Evolutionary conservation across 208 protist species (phyloP), one percentile per base, ranked within the genome.

Genomic region (Trypanosoma theileri): DNA sequence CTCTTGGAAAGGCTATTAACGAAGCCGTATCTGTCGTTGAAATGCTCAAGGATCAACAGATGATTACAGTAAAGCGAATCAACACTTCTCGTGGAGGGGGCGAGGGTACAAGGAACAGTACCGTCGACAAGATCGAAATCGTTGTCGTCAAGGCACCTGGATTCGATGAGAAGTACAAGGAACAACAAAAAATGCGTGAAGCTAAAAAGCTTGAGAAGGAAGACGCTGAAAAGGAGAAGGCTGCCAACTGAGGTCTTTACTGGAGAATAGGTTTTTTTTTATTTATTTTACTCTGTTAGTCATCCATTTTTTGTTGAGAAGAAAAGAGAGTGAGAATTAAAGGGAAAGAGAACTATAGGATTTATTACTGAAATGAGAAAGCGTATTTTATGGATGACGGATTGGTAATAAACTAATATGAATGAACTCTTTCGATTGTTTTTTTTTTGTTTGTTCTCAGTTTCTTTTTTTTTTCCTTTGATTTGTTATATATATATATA

Each of bases 41-140:
- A 70, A 80, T 80, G 82, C 75, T 88, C 3, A 75, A 78, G 69
- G 73, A 82, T 44, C 76, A 84, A 64, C 69, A 77, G n/a, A 82
- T 84, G 69, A 67, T 82, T 52, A n/a, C 72, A 60, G 73, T 88
- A 22, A 82, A 68, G 12, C 80, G 74, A 51, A 80, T 88, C 40
- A 75, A 60, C 53, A 84, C 82, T 24, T 79, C 71, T 19, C 75
- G 76, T 16, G 73, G 79, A 16, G 59, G 35, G 11, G 68, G 67
- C 58, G 79, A 80, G 46, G 64, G 58, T 17, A 53, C 68, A 51
- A 77, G 66, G 46, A 71, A 63, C 66, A 69, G 59, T 41, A 57
- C 74, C 11, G 61, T 74, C 13, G 75, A 80, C 51, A 78, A 80
- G 66, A 84, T 84, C 42, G 75, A 82, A 62, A 72, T 88, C 28